These are phyloP conservation scores for Corymbia citriodora DNA, from an alignment of 441 rosid genomes.

Conservation along the genomic window DNA sequence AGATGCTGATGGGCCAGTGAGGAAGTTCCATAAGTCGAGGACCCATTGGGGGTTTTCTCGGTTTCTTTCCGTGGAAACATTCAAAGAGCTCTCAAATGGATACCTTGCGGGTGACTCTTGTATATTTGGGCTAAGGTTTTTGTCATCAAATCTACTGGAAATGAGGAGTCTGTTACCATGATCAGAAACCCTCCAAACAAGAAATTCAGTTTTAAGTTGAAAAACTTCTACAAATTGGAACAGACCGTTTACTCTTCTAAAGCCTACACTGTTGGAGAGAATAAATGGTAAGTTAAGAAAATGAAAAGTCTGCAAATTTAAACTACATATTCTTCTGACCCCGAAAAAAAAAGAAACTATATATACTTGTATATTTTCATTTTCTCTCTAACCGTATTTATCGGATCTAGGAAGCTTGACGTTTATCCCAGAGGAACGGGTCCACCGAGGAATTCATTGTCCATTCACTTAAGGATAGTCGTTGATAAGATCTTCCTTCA, in stretches of 20 bases:
- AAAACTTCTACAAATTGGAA: not conserved
- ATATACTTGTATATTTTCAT: no score
- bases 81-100: conserved; percentile 11
- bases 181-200: not conserved
- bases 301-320: not conserved
- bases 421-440: not conserved
- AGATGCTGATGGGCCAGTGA: not conserved
- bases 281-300: conserved; percentile 1
- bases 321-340: no score
- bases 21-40: conserved; percentile 8
- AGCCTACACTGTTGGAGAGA: not conserved
- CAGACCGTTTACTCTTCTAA: not conserved
- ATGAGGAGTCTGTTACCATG: conserved; percentile 15
- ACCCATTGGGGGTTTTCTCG: conserved; percentile 5
- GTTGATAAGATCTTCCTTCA: not conserved
- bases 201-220: not conserved
- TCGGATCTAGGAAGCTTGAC: not conserved
- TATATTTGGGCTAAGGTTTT: conserved; percentile 26
- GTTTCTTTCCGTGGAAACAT: not conserved
- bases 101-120: conserved; percentile 27
- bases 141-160: conserved; percentile 11
- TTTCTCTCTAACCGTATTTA: no score
- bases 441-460: not conserved
- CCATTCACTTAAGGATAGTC: not conserved
- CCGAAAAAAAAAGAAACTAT: no score